Conservation (phyloP, 768 basidiomycete genomes). For the Candolleomyces efflorescens region DNA sequence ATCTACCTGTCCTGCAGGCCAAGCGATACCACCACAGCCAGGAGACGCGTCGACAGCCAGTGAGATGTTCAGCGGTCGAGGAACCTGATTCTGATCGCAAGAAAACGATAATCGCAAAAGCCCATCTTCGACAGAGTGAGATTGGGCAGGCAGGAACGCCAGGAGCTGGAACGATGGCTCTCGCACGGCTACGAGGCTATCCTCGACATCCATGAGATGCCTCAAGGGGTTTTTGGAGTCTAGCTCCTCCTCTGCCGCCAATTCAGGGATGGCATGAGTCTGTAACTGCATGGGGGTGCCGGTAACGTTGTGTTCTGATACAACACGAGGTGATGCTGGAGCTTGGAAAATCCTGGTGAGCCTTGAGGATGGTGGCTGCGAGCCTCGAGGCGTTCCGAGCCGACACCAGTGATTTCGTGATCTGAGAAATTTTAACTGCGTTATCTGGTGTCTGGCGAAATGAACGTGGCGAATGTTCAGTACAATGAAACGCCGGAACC, state of each 20-base stretch:
- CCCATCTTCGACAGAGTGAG: conserved; percentile 40
- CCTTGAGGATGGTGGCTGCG: conserved; percentile 1
- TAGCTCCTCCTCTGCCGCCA: conserved; percentile 50
- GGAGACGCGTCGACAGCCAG: conserved; percentile 76
- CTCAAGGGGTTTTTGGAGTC: conserved; percentile 57
- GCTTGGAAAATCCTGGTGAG: neutral
- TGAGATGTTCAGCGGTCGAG: conserved; percentile 34
- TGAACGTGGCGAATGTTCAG: conserved; percentile 6
- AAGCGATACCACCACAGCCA: conserved; percentile 89
- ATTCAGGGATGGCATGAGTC: conserved; percentile 13
- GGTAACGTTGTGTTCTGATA: neutral
- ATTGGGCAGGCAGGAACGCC: conserved; percentile 49
- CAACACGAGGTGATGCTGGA: neutral
- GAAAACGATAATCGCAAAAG: conserved; percentile 42
- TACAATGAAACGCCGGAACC: neutral
- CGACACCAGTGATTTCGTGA: neutral
- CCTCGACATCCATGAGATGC: conserved; percentile 45
- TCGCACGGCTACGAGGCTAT: conserved; percentile 12
- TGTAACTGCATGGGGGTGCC: too few relatives aligned
- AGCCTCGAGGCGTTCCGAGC: conserved; percentile 6
- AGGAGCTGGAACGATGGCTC: conserved; percentile 17
- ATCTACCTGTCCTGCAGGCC: conserved; percentile 87
- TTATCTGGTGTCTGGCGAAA: conserved; percentile 1
- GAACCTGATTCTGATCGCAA: conserved; percentile 15
- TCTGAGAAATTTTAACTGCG: conserved; percentile 3